Evolutionary conservation across 129 eudicot genomes (phyloP).

Genomic region (Pulicaria dysenterica): DNA sequence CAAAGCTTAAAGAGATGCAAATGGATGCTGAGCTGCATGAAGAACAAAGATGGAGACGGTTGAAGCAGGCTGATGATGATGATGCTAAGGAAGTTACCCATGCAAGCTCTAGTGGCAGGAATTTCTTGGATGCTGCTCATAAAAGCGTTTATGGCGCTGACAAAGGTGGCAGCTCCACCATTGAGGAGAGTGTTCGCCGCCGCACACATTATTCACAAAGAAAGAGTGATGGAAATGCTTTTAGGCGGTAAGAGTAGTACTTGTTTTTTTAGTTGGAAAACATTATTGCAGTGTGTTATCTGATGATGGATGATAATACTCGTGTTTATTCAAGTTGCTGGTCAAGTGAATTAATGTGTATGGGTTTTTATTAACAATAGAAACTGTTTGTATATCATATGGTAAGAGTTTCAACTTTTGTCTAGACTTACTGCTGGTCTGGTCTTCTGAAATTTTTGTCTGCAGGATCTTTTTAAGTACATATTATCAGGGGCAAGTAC

Average conservation of each 20-base stretch:
- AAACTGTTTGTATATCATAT: too few species aligned
- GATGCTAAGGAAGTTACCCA: conserved; percentile 70
- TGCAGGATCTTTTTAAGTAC: too few species aligned
- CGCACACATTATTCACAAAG: conserved; percentile 79
- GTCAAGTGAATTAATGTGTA: too few species aligned
- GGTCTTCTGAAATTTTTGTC: too few species aligned
- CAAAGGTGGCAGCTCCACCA: conserved; percentile 89
- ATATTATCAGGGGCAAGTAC: too few species aligned
- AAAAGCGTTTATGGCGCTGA: conserved; percentile 84
- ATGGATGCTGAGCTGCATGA: conserved; percentile 91
- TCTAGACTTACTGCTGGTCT: too few species aligned
- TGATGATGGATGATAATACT: not conserved
- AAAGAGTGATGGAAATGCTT: conserved; percentile 73
- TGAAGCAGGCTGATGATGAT: conserved; percentile 74
- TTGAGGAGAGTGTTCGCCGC: conserved; percentile 95
- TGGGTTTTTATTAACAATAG: too few species aligned
- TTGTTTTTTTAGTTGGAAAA: not conserved
- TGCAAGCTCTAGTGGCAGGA: conserved; percentile 51
- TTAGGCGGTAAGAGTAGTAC: conserved; percentile 48
- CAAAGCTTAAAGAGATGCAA: conserved; percentile 81
- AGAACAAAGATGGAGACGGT: conserved; percentile 91
- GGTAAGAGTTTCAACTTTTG: too few species aligned
- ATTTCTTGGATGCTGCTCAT: conserved; percentile 76
- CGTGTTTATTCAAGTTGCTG: too few species aligned
- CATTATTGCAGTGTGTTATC: not conserved